These are phyloP conservation scores for Ceratobasidium papillatum DNA, from an alignment of 1,284 basidiomycete genomes.

Conservation along the genomic window DNA sequence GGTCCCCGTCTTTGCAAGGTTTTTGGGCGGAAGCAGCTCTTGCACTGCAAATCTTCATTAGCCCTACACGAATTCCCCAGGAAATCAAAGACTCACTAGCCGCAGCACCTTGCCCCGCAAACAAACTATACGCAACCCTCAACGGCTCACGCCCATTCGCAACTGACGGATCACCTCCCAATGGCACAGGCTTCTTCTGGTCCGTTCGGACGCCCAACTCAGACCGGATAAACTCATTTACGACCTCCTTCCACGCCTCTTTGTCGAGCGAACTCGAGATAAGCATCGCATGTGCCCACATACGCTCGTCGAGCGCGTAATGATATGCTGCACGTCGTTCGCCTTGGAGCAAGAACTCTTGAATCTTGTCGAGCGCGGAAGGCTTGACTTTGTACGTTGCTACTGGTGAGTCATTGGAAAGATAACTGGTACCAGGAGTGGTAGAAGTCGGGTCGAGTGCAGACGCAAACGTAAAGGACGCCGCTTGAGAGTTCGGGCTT, in stretches of 20 bases:
- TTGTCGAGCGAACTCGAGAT: conserved; percentile 94
- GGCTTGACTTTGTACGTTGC: conserved; percentile 58
- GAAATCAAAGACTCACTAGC: conserved; percentile 62
- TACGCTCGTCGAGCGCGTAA: conserved; percentile 84
- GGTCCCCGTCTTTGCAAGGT: conserved; percentile 55
- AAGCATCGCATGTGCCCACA: conserved; percentile 97
- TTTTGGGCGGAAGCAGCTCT: conserved; percentile 72
- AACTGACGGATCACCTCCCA: conserved; percentile 44
- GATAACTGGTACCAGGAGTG: conserved; percentile 20
- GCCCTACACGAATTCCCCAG: conserved; percentile 13
- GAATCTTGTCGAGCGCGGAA: conserved; percentile 78
- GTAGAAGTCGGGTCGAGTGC: conserved; percentile 16
- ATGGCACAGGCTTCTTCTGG: conserved; percentile 30
- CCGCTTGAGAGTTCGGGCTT: conserved; percentile 33
- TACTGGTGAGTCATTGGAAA: conserved; percentile 49
- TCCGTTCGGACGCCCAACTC: conserved; percentile 66
- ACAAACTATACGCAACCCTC: conserved; percentile 85
- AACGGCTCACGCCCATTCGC: conserved; percentile 73
- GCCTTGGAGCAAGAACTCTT: conserved; percentile 80
- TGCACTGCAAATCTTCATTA: conserved; percentile 63
- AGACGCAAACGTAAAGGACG: conserved; percentile 43
- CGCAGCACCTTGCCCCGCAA: conserved; percentile 81
- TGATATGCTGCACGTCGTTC: conserved; percentile 88
- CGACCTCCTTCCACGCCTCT: conserved; percentile 91
- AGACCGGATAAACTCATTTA: conserved; percentile 82